Percentiles rank a stretch among this genome's conserved stretches.
Evolutionary conservation across 768 basidiomycete species (phyloP).

Genomic region (Serendipita vermifera): DNA sequence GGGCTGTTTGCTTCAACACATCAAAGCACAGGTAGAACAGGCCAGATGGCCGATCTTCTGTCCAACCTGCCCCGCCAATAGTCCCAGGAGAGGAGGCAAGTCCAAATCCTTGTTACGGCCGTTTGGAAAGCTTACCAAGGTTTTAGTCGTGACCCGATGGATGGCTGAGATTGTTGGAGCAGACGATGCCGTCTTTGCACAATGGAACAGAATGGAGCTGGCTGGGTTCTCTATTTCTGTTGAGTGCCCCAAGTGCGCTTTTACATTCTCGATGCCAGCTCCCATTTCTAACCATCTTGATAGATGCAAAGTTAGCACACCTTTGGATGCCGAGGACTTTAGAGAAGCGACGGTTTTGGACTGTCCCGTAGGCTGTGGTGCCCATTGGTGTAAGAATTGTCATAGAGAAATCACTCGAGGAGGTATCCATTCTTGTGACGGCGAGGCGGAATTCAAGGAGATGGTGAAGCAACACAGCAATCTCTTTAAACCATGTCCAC

Average conservation of each 20-base stretch:
- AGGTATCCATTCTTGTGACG: not conserved
- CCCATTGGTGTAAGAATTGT: conserved; percentile 7
- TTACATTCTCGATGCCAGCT: no score
- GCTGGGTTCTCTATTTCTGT: not conserved
- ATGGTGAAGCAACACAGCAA: not conserved
- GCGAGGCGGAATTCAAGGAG: not conserved
- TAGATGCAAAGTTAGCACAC: not conserved
- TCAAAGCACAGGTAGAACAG: not conserved
- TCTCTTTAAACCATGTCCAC: not conserved
- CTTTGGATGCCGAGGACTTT: conserved; percentile 5
- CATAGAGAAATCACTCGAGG: not conserved
- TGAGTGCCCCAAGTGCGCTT: not conserved
- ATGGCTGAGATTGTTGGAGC: conserved; percentile 6
- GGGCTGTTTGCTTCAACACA: not conserved
- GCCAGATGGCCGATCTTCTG: conserved; percentile 6
- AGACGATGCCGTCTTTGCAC: not conserved
- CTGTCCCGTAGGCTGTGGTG: not conserved
- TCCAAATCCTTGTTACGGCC: not conserved
- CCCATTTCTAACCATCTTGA: no score
- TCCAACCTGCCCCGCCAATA: not conserved
- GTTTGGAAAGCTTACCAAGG: not conserved
- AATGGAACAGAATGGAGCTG: conserved; percentile 5
- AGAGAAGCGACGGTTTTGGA: not conserved
- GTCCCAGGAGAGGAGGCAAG: not conserved
- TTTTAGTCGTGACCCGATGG: not conserved